phyloP scores from a whole-genome alignment of 306 rosid genomes.

The Heteromeles arbutifolia region DNA sequence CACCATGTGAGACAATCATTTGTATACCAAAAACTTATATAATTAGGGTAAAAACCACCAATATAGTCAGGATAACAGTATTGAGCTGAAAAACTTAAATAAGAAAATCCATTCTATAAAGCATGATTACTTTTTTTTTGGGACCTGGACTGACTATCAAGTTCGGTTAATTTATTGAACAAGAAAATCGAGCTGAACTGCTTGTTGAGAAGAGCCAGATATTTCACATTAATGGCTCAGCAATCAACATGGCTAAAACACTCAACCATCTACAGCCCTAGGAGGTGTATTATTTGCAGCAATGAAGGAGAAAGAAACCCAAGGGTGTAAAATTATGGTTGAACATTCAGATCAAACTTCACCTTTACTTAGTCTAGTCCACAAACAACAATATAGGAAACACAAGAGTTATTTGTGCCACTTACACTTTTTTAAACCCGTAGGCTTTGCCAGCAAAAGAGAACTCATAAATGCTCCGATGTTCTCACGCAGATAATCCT shows the following conservation, averaged over 20 bases:
- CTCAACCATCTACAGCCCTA: neutral
- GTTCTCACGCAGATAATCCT: conserved; percentile 75
- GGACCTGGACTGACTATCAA: neutral
- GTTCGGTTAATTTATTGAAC: neutral
- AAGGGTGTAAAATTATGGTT: neutral
- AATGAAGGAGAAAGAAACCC: neutral
- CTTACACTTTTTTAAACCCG: conserved; percentile 92
- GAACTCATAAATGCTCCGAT: conserved; percentile 91
- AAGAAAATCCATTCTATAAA: no score
- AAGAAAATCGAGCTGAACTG: neutral
- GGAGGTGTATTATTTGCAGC: neutral
- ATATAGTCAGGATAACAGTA: neutral
- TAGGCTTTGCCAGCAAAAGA: conserved; percentile 80
- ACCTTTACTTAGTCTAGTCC: neutral
- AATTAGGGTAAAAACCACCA: neutral
- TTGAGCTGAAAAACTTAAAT: neutral
- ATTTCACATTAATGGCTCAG: neutral
- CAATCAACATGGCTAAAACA: neutral
- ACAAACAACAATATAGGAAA: neutral
- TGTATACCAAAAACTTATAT: neutral
- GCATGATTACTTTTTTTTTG: no score
- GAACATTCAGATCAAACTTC: neutral
- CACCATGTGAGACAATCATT: neutral
- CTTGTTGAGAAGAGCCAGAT: neutral
- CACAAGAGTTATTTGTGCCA: conserved; percentile 8